Conservation (phyloP, 2,329 filamentous ascomycete genomes). For the Cladosporium sp. region DNA sequence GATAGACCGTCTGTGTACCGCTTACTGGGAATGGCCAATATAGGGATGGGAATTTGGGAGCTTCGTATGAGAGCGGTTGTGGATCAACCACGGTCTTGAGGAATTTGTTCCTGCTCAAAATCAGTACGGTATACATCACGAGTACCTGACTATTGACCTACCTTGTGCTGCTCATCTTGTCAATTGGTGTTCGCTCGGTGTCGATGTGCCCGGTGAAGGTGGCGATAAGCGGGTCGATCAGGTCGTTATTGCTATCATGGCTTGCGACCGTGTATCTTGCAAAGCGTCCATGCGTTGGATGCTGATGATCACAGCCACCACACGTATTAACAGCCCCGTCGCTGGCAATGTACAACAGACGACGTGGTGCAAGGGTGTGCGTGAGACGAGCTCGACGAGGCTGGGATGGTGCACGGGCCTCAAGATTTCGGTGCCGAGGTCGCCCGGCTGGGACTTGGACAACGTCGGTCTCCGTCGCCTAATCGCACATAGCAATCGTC, state of each 20-base stretch:
- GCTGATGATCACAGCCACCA: too few species aligned
- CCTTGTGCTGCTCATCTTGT: neutral
- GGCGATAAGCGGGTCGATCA: too few species aligned
- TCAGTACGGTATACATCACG: neutral
- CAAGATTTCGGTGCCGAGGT: neutral
- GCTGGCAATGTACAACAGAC: too few species aligned
- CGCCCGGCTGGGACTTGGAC: neutral
- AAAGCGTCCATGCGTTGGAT: too few species aligned
- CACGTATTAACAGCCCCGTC: too few species aligned
- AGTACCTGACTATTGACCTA: neutral
- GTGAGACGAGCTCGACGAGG: neutral
- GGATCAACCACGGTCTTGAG: slow-evolving; percentile 40
- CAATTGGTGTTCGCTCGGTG: neutral
- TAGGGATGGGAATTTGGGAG: slow-evolving; percentile 72
- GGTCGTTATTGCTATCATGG: too few species aligned
- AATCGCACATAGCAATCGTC: too few species aligned
- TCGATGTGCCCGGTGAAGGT: too few species aligned
- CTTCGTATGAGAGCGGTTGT: slow-evolving; percentile 54
- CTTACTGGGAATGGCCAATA: slow-evolving; percentile 63
- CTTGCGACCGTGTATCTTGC: too few species aligned
- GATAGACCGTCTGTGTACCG: slow-evolving; percentile 53
- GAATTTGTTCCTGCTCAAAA: slow-evolving; percentile 30
- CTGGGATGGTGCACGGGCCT: neutral
- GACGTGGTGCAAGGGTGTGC: too few species aligned
- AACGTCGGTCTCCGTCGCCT: too few species aligned